Evolutionary conservation across 306 rosid genomes (phyloP).

Genomic region (Benincasa hispida): DNA sequence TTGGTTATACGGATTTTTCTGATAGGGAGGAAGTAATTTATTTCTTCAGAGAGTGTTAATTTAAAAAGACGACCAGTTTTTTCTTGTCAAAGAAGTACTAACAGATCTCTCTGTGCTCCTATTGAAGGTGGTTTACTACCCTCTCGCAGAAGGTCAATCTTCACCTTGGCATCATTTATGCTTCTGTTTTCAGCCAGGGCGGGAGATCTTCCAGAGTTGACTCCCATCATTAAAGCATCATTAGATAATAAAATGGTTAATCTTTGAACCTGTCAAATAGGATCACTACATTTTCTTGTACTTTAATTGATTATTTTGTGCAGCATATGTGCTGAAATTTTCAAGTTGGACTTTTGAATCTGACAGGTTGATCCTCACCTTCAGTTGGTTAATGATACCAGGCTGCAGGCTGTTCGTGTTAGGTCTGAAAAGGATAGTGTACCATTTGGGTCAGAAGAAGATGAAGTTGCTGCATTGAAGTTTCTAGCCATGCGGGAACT

Average conservation of each 20-base stretch:
- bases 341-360: conserved; percentile 14
- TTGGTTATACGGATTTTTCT: neutral
- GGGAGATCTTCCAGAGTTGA: conserved; percentile 46
- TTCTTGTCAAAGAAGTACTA: neutral
- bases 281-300: conserved; percentile 9
- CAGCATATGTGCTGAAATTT: neutral
- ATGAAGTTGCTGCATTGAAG: conserved; percentile 46
- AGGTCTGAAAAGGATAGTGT: conserved; percentile 28
- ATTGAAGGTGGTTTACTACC: conserved; percentile 61
- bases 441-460: conserved; percentile 47
- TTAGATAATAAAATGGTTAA: conserved; percentile 38
- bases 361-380: conserved; percentile 81
- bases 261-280: conserved; percentile 10
- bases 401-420: conserved; percentile 47
- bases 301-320: neutral
- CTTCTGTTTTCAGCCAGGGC: conserved; percentile 69
- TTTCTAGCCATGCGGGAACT: conserved; percentile 36
- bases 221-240: conserved; percentile 55
- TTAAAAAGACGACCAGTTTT: neutral
- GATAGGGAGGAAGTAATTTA: neutral
- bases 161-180: conserved; percentile 76
- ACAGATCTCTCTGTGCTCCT: conserved; percentile 13
- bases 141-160: conserved; percentile 78
- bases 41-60: neutral
- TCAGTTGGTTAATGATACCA: conserved; percentile 50